Evolutionary conservation across 177 flowering plant species (phyloP), one percentile per base, ranked within the genome.

Genomic region (Tripterygium wilfordii): DNA sequence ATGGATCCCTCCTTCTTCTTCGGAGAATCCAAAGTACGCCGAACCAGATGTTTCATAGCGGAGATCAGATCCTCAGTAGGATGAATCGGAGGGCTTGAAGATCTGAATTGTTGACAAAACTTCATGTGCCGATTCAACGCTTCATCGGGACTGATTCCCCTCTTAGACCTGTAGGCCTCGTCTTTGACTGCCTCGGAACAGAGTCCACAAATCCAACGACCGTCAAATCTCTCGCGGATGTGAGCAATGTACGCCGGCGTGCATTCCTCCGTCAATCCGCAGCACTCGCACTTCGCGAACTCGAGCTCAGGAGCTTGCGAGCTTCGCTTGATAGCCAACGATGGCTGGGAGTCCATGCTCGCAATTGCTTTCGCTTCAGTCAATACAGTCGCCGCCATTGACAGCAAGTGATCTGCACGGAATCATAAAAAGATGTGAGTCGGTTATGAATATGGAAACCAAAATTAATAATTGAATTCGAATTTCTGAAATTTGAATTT

Each of bases 141-240:
- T 39, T 71, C 74, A 2, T 61, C 69, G 5, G 43, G 19, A 12
- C 51, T 37, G 23, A 60, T 60, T 5, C n/a, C 40, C 8, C 37
- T 21, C 31, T 58, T 30, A 16, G 67, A 63, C 22, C 75, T 45
- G 5, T 22, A 1, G 0, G 42, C 32, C 57, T 71, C 77, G 20
- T 75, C 69, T 30, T 75, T 71, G 5, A 75, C 63, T 1, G 70
- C 80, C 59, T 75, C 77, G 2, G 61, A 50, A 18, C 77, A 71
- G 1, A 71, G 63, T 14, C 77, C 77, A 37, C 77, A 71, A 8
- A 71, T 63, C 77, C 77, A 75, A 1, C 54, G 30, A 3, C 75
- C 77, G 1, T 36, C 33, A 26, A 40, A 39, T 45, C 65, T 38
- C 42, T 66, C 74, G 0, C 63, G 42, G 12, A 75, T 66, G 13